A percentile compares a stretch with the other conserved stretches of the same genome.
Conservation (phyloP, 1,139 yeast genomes). For the Lodderomyces orthopsilosis region DNA sequence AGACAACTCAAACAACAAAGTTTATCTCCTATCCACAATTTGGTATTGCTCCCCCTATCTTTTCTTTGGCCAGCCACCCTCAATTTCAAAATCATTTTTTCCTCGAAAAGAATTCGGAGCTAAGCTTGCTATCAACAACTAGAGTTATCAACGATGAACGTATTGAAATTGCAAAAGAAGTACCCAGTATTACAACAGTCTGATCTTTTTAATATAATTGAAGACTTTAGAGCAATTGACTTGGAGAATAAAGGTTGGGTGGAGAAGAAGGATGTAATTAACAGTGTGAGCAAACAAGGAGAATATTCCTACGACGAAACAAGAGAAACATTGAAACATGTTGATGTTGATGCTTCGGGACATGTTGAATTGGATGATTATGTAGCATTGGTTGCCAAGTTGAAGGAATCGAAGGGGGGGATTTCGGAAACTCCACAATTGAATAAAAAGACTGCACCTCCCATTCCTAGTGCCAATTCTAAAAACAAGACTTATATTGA, state of each 20-base stretch:
- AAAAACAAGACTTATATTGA: conserved; percentile 79
- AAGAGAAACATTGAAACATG: conserved; percentile 86
- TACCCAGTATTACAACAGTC: conserved; percentile 84
- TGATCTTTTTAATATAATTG: conserved; percentile 80
- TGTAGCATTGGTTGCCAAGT: conserved; percentile 77
- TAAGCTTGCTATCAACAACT: background rate
- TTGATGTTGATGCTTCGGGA: conserved; percentile 94
- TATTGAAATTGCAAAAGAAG: conserved; percentile 64
- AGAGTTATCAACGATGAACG: conserved; percentile 34
- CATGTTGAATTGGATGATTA: conserved; percentile 95
- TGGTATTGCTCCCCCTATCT: background rate
- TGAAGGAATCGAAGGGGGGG: conserved; percentile 49
- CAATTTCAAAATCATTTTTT: background rate
- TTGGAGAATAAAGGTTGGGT: conserved; percentile 94
- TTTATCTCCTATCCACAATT: no score
- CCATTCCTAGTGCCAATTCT: conserved; percentile 48
- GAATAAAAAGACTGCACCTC: conserved; percentile 23
- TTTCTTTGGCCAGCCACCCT: background rate
- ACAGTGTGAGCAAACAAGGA: conserved; percentile 76
- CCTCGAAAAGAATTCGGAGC: background rate
- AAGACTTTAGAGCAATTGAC: conserved; percentile 74
- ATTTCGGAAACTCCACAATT: conserved; percentile 18
- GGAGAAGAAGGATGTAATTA: conserved; percentile 86
- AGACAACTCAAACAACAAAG: no score
- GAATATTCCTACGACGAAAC: conserved; percentile 86